These are phyloP conservation scores for Chrysanthemum makinoi DNA, from an alignment of 129 eudicot genomes.

Conservation along the genomic window DNA sequence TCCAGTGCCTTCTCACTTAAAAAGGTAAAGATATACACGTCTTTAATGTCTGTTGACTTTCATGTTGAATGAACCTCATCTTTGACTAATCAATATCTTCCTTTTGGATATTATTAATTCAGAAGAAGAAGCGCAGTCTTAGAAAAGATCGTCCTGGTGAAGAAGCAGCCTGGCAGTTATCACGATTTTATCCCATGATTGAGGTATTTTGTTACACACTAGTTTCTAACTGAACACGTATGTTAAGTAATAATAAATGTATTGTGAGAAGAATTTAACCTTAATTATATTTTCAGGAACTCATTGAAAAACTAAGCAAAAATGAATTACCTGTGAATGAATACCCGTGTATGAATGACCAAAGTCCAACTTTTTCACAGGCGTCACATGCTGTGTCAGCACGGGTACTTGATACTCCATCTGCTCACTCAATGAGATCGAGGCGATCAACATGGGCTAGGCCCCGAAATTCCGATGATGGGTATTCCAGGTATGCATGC, in stretches of 20 bases:
- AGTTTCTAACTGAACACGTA: too few relatives aligned
- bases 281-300: conserved; percentile 52
- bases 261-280: neutral
- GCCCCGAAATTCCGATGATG: conserved; percentile 78
- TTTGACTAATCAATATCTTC: neutral
- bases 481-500: conserved; percentile 65
- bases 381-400: conserved; percentile 48
- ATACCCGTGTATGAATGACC: conserved; percentile 93
- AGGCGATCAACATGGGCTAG: conserved; percentile 82
- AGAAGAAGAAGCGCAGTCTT: conserved; percentile 64
- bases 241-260: too few relatives aligned
- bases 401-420: conserved; percentile 43
- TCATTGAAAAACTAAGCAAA: conserved; percentile 71
- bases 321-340: conserved; percentile 80
- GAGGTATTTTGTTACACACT: conserved; percentile 47
- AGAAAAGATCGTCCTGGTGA: conserved; percentile 85
- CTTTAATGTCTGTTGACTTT: conserved; percentile 10
- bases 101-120: conserved; percentile 17
- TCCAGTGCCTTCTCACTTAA: conserved; percentile 40
- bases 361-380: conserved; percentile 79
- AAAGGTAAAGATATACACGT: conserved; percentile 27
- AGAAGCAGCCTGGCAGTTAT: conserved; percentile 76
- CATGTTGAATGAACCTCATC: conserved; percentile 17
- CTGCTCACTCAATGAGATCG: conserved; percentile 77
- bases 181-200: conserved; percentile 87